These are phyloP conservation scores for Lactarius hatsudake DNA, from an alignment of 768 basidiomycete species.

Conservation along the genomic window DNA sequence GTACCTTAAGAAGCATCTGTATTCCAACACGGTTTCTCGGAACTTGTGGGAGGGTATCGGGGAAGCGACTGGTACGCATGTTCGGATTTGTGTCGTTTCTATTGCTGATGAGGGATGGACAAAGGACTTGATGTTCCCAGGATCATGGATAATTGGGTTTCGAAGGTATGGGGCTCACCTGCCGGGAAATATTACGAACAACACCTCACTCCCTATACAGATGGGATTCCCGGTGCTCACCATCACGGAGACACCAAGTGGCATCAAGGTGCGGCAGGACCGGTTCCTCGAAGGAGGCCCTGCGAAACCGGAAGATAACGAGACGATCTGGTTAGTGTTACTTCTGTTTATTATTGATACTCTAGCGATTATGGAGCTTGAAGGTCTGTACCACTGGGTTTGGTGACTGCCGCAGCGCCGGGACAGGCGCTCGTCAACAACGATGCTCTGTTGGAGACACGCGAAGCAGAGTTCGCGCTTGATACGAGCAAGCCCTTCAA, in stretches of 20 bases:
- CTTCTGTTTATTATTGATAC: background rate
- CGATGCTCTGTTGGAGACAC: constrained; percentile 58
- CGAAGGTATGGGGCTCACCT: constrained; percentile 47
- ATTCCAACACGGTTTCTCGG: constrained; percentile 77
- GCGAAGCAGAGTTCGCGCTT: constrained; percentile 66
- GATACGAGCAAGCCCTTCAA: constrained; percentile 81
- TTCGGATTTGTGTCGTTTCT: background rate
- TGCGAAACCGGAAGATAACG: constrained; percentile 75
- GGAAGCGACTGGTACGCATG: constrained; percentile 54
- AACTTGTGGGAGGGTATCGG: constrained; percentile 89
- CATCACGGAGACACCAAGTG: constrained; percentile 70
- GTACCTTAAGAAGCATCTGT: constrained; percentile 87
- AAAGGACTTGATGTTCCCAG: constrained; percentile 63
- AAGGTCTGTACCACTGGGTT: constrained; percentile 79
- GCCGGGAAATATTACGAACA: background rate
- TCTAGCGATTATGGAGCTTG: background rate
- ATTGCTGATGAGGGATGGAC: background rate
- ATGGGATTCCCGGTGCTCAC: constrained; percentile 88
- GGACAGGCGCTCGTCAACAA: constrained; percentile 62
- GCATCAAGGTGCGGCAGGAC: constrained; percentile 82
- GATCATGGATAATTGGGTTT: constrained; percentile 92
- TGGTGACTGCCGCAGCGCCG: constrained; percentile 57
- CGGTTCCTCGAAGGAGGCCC: constrained; percentile 87
- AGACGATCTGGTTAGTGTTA: constrained; percentile 73
- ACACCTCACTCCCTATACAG: constrained; percentile 30